Evolutionary conservation across 305 asterid species (phyloP), one percentile per base, ranked within the genome.

Genomic region (Fraxinus albicans): DNA sequence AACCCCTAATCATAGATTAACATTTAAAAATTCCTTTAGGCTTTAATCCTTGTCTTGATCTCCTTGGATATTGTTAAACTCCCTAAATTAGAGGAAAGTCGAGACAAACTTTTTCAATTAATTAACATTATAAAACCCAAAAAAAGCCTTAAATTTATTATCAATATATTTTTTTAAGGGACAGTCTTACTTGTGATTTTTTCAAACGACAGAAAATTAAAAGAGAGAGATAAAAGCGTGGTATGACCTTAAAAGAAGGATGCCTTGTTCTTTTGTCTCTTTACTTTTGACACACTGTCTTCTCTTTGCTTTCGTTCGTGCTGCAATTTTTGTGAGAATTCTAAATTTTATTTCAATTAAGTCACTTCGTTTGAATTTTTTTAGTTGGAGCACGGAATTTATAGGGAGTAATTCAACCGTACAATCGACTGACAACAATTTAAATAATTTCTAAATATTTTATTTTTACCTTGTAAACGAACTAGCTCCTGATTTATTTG

Each of bases 211-310:
- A 75, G 67, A 25, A 19, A 38, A 31, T 44, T 69, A 7, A 72
- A 74, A 44, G 72, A 50, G 81, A 74, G 76, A 40, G 86, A 81
- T 23, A 13, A 81, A 83, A 85, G 76, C 77, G 81, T 35, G 58
- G 83, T 83, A 81, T 75, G 33, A 76, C 84, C 84, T 77, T 77
- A 85, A 84, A 84, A 82, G 85, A n/a, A 73, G 76, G 78, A 9
- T 73, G 75, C 85, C 79, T 77, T 83, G 85, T 53, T 85, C 82
- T 79, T 73, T 81, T 84, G 89, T 84, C 74, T 33, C 85, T 81
- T 79, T 21, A 50, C 31, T 84, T 50, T 82, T n/a, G 44, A 73
- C 86, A 77, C 58, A 3, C 72, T 77, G 35, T 65, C 29, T 65
- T 42, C 50, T 12, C 8, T 67, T 15, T 67, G 36, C 35, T 67